Evolutionary conservation across 1,139 yeast species (phyloP), one percentile per base, ranked within the genome.

Genomic region (Kurtzmaniella natalensis): DNA sequence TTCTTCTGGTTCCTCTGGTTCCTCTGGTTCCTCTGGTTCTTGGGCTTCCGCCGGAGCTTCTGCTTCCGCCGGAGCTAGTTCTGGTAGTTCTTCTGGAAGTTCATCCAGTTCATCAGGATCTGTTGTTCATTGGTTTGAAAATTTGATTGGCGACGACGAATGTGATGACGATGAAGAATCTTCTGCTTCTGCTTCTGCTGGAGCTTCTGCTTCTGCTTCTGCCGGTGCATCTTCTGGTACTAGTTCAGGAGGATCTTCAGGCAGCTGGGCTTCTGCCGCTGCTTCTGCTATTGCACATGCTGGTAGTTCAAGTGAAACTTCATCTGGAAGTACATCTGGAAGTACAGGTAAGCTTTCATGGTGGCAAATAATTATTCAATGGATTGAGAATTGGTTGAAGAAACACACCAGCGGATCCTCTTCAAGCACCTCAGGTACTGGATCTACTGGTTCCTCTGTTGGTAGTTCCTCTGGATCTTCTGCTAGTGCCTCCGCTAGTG

Each of bases 181-280:
- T 23, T 41, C 44, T 14, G 45, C 31, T 29, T 42, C 37, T 28
- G 42, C 35, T 7, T 39, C 37, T 5, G 11, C 26, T 4, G 8
- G 16, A 3, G 11, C 26, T 11, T 14, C 16, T 5, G 5, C 24
- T 21, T n/a, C 13, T 10, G 9, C 24, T 10, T 21, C 24, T 21
- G 9, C 24, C 11, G 24, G 24, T 4, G 9, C 24, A 5, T 3
- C 16, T 4, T 23, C 16, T 23, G 23, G 34, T 6, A 11, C 33
- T 10, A 26, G 34, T 28, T 18, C 13, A 8, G 28, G 28, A 13
- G 14, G 21, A 17, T 30, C 33, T 14, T 11, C 26, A 22, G 32
- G 24, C 7, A 7, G 10, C 29, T n/a, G 17, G 13, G 10, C n/a
- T n/a, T n/a, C n/a, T n/a, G n/a, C n/a, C n/a, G n/a, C n/a, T n/a